Conservation (phyloP, 2,329 filamentous ascomycete species). For the Bertia moriformis region DNA sequence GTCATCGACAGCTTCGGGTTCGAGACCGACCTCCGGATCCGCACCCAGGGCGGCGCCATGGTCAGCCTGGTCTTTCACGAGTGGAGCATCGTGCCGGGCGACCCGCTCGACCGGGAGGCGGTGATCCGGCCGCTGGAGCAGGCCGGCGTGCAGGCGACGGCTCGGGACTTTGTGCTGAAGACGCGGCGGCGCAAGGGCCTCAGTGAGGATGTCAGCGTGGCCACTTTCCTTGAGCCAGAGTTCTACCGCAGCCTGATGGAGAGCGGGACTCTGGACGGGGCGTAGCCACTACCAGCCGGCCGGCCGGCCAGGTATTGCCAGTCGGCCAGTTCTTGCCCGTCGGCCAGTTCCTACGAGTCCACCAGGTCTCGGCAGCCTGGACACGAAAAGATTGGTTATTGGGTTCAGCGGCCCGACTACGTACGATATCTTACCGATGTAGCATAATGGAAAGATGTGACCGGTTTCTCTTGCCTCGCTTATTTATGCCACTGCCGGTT, state of each 20-base stretch:
- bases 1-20: conserved; percentile 97
- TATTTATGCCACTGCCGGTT: too few species aligned
- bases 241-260: conserved; percentile 79
- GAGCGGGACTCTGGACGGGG: conserved; percentile 67
- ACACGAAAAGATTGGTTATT: too few species aligned
- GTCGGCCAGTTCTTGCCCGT: too few species aligned
- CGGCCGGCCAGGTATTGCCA: not conserved
- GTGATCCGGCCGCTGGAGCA: conserved; percentile 74
- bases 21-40: conserved; percentile 90
- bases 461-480: too few species aligned
- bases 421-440: too few species aligned
- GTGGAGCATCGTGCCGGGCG: conserved; percentile 90
- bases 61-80: conserved; percentile 86
- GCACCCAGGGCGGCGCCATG: conserved; percentile 84
- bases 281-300: not conserved
- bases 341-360: too few species aligned
- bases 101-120: conserved; percentile 79
- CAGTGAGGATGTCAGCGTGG: conserved; percentile 87
- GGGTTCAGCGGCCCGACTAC: too few species aligned
- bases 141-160: conserved; percentile 74
- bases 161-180: conserved; percentile 92
- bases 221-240: conserved; percentile 91
- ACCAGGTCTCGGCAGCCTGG: too few species aligned
- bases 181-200: conserved; percentile 84
- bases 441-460: too few species aligned